phyloP scores from a whole-genome alignment of 2,329 filamentous ascomycete genomes.

The Microsporum audouinii region DNA sequence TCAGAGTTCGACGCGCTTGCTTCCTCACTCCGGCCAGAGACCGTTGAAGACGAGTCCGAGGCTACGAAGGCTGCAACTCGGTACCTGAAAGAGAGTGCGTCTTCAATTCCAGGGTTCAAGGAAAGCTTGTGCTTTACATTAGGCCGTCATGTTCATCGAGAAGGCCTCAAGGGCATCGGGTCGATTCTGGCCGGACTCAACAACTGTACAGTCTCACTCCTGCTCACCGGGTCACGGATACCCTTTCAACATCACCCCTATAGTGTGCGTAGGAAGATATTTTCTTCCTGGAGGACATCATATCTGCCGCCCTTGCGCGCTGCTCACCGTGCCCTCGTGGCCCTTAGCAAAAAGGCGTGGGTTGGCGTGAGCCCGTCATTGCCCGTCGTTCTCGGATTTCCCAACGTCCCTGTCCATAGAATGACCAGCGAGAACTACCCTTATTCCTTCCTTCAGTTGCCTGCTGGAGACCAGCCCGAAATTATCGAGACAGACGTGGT shows the following conservation, averaged over 20 bases:
- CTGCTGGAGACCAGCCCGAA: slow-evolving; percentile 42
- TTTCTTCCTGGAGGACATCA: slow-evolving; percentile 43
- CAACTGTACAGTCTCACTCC: slow-evolving; percentile 44
- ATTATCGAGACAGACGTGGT: slow-evolving; percentile 68
- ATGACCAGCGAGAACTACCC: slow-evolving; percentile 41
- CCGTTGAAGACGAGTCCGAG: slow-evolving; percentile 23
- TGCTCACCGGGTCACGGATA: slow-evolving; percentile 46
- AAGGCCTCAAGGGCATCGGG: slow-evolving; percentile 39
- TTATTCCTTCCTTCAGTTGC: slow-evolving; percentile 48
- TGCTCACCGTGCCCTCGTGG: slow-evolving; percentile 39
- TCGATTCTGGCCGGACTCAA: slow-evolving; percentile 45
- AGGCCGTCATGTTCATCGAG: slow-evolving; percentile 38
- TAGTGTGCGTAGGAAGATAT: slow-evolving; percentile 42
- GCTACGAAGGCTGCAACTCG: slow-evolving; percentile 29
- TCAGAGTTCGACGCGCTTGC: slow-evolving; percentile 17
- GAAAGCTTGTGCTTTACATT: slow-evolving; percentile 40
- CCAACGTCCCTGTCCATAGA: slow-evolving; percentile 44
- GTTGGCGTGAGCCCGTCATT: slow-evolving; percentile 41
- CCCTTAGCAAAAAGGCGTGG: slow-evolving; percentile 44
- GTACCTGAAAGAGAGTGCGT: slow-evolving; percentile 40
- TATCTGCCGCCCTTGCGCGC: slow-evolving; percentile 42
- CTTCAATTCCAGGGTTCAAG: slow-evolving; percentile 40
- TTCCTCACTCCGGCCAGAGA: slow-evolving; percentile 9
- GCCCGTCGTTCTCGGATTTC: slow-evolving; percentile 41
- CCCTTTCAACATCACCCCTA: slow-evolving; percentile 45